Base-by-base conservation (phyloP, 2,329 filamentous ascomycete genomes). In the Exutisphaerella laricina region DNA sequence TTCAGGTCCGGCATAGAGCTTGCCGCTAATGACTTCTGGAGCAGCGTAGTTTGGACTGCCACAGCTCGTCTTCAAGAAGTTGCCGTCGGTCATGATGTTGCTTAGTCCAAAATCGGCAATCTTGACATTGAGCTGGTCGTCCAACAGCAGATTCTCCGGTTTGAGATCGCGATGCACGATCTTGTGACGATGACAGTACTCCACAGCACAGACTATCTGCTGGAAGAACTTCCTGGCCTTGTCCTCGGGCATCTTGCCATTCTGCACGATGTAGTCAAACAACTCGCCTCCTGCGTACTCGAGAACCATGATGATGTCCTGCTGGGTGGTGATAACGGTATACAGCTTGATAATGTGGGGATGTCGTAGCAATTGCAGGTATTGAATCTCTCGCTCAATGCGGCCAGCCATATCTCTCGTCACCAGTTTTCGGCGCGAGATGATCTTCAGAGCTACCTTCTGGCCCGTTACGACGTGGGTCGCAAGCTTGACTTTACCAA, bases 21-120 rank as follows among this genome's bases (percentile, higher is more conserved):
- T 98, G 17, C 92, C 92, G 42, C 89, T 92, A 60, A 98, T 97
- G 48, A 98, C 92, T 66, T 98, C 92, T 5, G 92, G 92, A 1
- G 92, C 92, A 9, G 92, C 92, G 66, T 98, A 98, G 67, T 98
- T 98, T 30, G 92, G 92, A 62, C 90, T 97, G 40, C 92, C 92
- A 60, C 92, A 98, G 64, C 89, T 97, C 1, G 92, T 98, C 71
- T 96, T 97, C 59, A 98, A 78, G 63, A 98, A 98, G 65, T 98
- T 98, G 18, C 92, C 92, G 63, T 98, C 92, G 0, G 92, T 97
- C 92, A 98, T 98, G 69, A 98, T 98, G 64, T 98, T 98, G 72
- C 90, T 97, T 44, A 98, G 74, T 45, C 92, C 92, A 57, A 98
- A 98, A 68, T 98, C 92, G 58, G 92, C 92, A 70, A 98, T 98